Evolutionary conservation across 164 flowering plant genomes (phyloP).

Genomic region (Piper longum): DNA sequence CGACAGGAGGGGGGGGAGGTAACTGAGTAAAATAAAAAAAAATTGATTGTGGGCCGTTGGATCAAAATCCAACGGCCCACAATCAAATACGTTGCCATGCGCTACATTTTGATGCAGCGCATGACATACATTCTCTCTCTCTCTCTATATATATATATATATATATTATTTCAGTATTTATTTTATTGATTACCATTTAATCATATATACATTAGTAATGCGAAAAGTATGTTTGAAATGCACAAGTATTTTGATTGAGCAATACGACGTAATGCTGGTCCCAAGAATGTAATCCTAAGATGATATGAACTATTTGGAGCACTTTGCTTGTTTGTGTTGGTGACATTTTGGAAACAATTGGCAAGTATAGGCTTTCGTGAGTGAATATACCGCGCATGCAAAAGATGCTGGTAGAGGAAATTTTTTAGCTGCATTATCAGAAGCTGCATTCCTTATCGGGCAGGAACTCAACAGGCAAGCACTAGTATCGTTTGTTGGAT

Average conservation of each 20-base stretch:
- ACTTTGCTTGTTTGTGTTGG: background rate
- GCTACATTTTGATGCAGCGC: too few species aligned
- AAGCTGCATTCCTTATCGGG: constrained; percentile 87
- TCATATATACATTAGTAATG: constrained; percentile 33
- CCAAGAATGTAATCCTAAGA: constrained; percentile 43
- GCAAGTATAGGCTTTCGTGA: constrained; percentile 58
- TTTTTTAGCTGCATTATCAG: constrained; percentile 71
- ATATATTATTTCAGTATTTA: background rate
- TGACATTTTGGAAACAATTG: background rate
- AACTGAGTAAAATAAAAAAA: too few species aligned
- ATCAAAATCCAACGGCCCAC: too few species aligned
- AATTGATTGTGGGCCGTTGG: too few species aligned
- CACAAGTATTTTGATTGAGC: constrained; percentile 41
- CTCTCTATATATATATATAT: too few species aligned
- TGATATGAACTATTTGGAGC: too few species aligned
- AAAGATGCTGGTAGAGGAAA: constrained; percentile 77
- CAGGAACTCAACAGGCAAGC: constrained; percentile 72
- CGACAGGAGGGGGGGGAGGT: too few species aligned
- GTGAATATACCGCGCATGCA: constrained; percentile 39
- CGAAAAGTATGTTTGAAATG: constrained; percentile 39
- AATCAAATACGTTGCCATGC: too few species aligned
- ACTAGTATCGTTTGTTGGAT: too few species aligned
- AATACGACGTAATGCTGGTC: constrained; percentile 38
- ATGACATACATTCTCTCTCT: too few species aligned
- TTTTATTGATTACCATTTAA: background rate